Evolutionary conservation across 2,329 filamentous ascomycete genomes (phyloP).

Genomic region (Zymoseptoria pseudotritici): DNA sequence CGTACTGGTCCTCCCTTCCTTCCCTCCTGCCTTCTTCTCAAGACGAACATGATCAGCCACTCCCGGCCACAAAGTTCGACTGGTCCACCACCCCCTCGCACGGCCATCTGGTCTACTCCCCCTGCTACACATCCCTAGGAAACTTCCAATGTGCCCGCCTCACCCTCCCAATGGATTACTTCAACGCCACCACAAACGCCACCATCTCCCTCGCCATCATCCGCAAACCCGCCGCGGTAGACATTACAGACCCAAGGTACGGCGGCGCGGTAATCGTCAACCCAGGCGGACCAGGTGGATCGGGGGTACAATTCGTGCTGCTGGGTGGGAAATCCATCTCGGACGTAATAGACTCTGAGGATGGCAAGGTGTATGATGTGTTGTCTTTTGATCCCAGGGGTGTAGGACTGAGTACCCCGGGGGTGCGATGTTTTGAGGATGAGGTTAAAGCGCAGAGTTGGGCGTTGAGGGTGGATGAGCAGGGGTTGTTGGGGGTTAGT

Average conservation of each 20-base stretch:
- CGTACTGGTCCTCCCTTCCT: not conserved
- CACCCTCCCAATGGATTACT: slow-evolving; percentile 39
- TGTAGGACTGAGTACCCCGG: slow-evolving; percentile 31
- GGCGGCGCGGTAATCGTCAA: slow-evolving; percentile 37
- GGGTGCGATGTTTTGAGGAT: slow-evolving; percentile 30
- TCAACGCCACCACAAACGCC: slow-evolving; percentile 11
- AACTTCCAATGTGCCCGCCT: slow-evolving; percentile 44
- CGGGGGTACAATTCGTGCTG: slow-evolving; percentile 31
- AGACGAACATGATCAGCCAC: no score
- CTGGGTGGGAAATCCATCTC: slow-evolving; percentile 15
- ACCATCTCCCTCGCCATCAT: slow-evolving; percentile 37
- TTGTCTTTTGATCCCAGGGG: slow-evolving; percentile 41
- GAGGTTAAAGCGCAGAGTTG: slow-evolving; percentile 29
- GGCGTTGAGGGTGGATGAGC: slow-evolving; percentile 30
- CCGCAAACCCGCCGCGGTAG: slow-evolving; percentile 37
- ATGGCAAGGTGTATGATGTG: slow-evolving; percentile 36
- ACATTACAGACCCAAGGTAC: slow-evolving; percentile 33
- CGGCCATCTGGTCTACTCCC: slow-evolving; percentile 7
- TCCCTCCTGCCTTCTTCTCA: not conserved
- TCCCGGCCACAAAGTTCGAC: slow-evolving; percentile 5
- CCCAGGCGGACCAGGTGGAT: slow-evolving; percentile 39
- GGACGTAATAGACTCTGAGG: slow-evolving; percentile 15
- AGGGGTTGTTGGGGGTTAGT: slow-evolving; percentile 30
- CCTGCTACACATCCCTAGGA: slow-evolving; percentile 32
- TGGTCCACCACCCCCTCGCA: slow-evolving; percentile 11